Evolutionary conservation across 371 early-diverging fungal genomes (phyloP), one percentile per base, ranked within the genome.

Genomic region (Mortierella sp.): DNA sequence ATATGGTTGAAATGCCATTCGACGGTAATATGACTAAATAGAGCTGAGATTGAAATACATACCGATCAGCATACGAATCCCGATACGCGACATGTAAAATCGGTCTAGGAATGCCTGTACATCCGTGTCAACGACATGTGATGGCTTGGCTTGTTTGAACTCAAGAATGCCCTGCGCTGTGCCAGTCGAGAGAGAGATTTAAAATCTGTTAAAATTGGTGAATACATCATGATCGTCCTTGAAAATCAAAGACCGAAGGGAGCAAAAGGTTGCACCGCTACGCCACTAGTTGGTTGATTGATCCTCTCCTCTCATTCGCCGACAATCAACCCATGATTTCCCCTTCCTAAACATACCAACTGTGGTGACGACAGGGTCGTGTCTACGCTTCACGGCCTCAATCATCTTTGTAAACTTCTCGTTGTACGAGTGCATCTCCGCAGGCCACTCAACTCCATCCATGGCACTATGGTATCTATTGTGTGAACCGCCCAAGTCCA

Each of bases 71-170:
- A 97, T 96, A 70, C 99, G 94, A 73, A 98, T 97, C 20, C 99
- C 99, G 72, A 98, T 98, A 54, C 99, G 94, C 32, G 97, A 96
- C 93, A 97, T 93, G 87, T 97, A 97, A 86, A 98, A 98, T n/a
- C 97, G 92, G 86, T 97, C 98, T 72, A 98, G 86, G 79, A 98
- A 98, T 32, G 90, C 88, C 85, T 98, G 97, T 11, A 97, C 89
- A 58, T 93, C 95, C 45, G 90, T 91, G 77, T 97, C 96, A 39
- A 96, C 91, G 22, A 84, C 54, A 11, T 85, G 75, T 4, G 87
- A 87, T 59, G 84, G 89, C 70, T 78, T 90, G 76, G 85, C 83
- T 60, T 94, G 90, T 85, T 98, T 98, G 84, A 95, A 95, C 84
- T 98, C 97, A 62, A 94, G 87, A 60, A 98, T 94, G 37, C 98